A percentile compares a stretch with the other conserved stretches of the same genome.
These are phyloP conservation scores for Plasmodium coatneyi DNA, from an alignment of 169 alveolate genomes.

Conservation along the genomic window DNA sequence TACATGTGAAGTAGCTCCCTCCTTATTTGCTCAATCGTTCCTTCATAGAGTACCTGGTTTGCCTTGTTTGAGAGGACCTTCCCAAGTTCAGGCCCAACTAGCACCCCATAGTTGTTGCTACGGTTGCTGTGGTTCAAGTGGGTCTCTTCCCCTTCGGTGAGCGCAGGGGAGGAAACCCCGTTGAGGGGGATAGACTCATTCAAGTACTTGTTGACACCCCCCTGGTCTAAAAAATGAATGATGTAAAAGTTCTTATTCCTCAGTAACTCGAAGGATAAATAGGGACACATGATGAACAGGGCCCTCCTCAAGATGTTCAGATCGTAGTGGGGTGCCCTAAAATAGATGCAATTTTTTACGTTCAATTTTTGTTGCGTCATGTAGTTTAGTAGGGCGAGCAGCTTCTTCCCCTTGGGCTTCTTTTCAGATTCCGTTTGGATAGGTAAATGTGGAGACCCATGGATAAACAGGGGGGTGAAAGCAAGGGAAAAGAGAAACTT, in stretches of 20 bases:
- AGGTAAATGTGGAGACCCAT: conserved; percentile 37
- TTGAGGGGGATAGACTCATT: not conserved
- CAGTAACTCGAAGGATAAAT: not conserved
- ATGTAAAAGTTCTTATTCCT: not conserved
- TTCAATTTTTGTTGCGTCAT: not conserved
- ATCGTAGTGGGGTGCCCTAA: conserved; percentile 21
- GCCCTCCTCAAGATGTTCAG: conserved; percentile 2
- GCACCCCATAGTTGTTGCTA: not conserved
- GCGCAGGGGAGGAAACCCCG: not conserved
- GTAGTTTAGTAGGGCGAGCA: conserved; percentile 11
- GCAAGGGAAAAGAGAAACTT: conserved; percentile 26
- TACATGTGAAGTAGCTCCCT: conserved; percentile 10
- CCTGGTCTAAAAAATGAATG: conserved; percentile 1
- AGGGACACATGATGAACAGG: conserved; percentile 47
- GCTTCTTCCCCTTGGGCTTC: conserved; percentile 27
- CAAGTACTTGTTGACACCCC: not conserved
- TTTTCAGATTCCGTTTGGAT: not conserved
- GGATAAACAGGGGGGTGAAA: conserved; percentile 47
- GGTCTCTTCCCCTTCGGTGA: not conserved
- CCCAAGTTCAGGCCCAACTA: not conserved
- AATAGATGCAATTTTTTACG: conserved; percentile 25
- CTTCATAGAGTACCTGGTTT: not conserved
- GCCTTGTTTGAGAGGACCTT: not conserved
- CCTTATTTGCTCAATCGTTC: not conserved
- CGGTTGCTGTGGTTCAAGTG: not conserved